These are phyloP conservation scores for Saccharomycopsis sp. DNA, from an alignment of 805 yeast genomes.

Conservation along the genomic window DNA sequence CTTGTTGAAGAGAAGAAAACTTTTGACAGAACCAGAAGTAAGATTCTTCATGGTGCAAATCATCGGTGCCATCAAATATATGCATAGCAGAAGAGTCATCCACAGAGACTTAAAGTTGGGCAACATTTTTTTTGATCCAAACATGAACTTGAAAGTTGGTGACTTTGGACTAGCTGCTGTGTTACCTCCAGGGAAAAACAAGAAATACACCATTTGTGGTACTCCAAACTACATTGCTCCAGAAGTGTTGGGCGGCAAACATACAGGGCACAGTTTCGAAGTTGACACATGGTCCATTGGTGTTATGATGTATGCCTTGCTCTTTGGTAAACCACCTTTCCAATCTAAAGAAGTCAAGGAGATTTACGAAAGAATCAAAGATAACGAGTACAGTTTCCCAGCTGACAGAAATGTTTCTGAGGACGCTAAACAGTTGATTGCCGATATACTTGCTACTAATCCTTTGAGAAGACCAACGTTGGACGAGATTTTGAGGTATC, in stretches of 20 bases:
- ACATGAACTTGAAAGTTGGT: slow-evolving; percentile 92
- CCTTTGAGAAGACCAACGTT: slow-evolving; percentile 78
- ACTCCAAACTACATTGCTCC: slow-evolving; percentile 99
- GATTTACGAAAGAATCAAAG: slow-evolving; percentile 86
- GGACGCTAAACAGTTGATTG: slow-evolving; percentile 66
- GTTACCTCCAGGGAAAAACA: slow-evolving; percentile 58
- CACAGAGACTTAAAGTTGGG: slow-evolving; percentile 96
- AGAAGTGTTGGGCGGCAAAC: slow-evolving; percentile 85
- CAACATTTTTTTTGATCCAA: slow-evolving; percentile 86
- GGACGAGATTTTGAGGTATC: slow-evolving; percentile 68
- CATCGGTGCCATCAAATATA: slow-evolving; percentile 86
- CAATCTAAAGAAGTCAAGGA: slow-evolving; percentile 91
- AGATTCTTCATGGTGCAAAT: slow-evolving; percentile 85
- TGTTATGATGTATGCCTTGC: slow-evolving; percentile 86
- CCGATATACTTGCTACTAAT: slow-evolving; percentile 62
- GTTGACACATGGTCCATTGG: slow-evolving; percentile 98
- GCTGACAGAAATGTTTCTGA: slow-evolving; percentile 51
- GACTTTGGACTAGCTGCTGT: slow-evolving; percentile 98
- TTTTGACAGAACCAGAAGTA: slow-evolving; percentile 86
- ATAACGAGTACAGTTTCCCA: slow-evolving; percentile 75
- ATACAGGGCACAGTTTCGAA: slow-evolving; percentile 83
- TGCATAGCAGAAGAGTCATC: slow-evolving; percentile 85
- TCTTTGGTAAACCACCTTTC: slow-evolving; percentile 94
- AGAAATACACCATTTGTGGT: slow-evolving; percentile 93
- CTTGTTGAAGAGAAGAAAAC: slow-evolving; percentile 71